Base-by-base conservation (phyloP, 371 early-diverging fungal species). In the Rhizopus delemar region DNA sequence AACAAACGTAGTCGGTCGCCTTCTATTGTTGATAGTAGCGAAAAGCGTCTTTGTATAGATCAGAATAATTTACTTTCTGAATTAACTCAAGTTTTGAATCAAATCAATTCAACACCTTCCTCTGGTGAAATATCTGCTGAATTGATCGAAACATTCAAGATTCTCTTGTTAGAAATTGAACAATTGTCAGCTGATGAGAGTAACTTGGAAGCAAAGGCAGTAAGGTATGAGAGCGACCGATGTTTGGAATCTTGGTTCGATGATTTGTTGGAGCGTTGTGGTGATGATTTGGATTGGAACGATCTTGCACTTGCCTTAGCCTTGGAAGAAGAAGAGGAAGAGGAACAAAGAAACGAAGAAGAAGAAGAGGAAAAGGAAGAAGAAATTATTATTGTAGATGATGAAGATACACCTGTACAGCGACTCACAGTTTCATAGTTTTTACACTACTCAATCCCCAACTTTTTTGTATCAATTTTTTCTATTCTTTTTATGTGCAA, bases 201-300 rank as follows among this genome's bases (percentile, higher is more conserved):
- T 13, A 54, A 64, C 29, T 13, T 43, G 16, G 68, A 67, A 55
- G 73, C 73, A 45, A 59, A 49, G 32, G 62, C 65, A 51, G 62
- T 78, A 58, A 74, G 70, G 57, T 63, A 74, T 43, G 71, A 78
- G 34, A 73, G 73, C 36, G 78, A 74, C 31, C 62, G 62, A 13
- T 78, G 71, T 43, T 51, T 78, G 31, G 78, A 75, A 61, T 45
- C 69, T 43, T 78, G 78, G 78, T 74, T 78, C 54, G 78, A 78
- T 43, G 75, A 78, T 39, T 50, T 78, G 29, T 57, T 78, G 13
- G 78, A 73, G 15, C 75, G 59, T 12, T 78, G 75, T 55, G 75
- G 62, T 53, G 72, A 65, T 16, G 66, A 64, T 5, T 64, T 63
- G 6, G 66, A 67, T 41, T 71, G 70, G 31, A 69, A 68, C 41